Evolutionary conservation across 2,329 filamentous ascomycete species (phyloP), one percentile per base, ranked within the genome.

Genomic region (Fusarium sp.): DNA sequence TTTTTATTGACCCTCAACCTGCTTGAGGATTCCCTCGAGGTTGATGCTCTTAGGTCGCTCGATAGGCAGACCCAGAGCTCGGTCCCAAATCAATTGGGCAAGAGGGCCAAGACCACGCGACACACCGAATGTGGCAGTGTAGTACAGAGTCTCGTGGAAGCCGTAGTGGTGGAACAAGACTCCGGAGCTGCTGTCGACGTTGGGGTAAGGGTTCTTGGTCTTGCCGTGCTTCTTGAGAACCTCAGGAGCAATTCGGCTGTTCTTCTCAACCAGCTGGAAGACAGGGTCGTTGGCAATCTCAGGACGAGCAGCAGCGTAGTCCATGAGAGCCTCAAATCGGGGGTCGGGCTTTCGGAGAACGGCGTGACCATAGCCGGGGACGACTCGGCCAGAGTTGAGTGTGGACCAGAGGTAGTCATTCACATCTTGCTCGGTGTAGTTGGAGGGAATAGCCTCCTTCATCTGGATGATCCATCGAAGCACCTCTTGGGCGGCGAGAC

Each of bases 11-110:
- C 77, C 77, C 77, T 87, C 85, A 33, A 85, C 87, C 76, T 87
- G 79, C 79, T 94, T 91, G 71, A 97, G 82, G 71, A 99, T 83
- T 13, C 95, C 95, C 79, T 92, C 86, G 56, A 99, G 84, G 82
- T 97, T 96, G 78, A 98, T 97, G 81, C 93, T 97, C 92, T 99
- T 99, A 49, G 96, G 96, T 66, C 95, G 87, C 89, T 99, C 96
- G 76, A 99, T 99, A 13, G 96, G 96, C 77, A 98, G 84, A 54
- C 96, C 96, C 67, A 99, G 82, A 17, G 94, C 94, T 49, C 96
- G 89, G 79, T 98, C 95, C 96, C 96, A 98, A 78, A 99, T 91
- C 68, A 99, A 86, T 81, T 99, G 96, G 43, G 94, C 94, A 48
- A 99, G 85, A 22, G 96, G 96, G 9, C 96, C 96, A 17, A 99